Percentiles rank a stretch among this genome's conserved stretches.
phyloP scores from a whole-genome alignment of 2,329 filamentous ascomycete species.

The Hortaea werneckii region DNA sequence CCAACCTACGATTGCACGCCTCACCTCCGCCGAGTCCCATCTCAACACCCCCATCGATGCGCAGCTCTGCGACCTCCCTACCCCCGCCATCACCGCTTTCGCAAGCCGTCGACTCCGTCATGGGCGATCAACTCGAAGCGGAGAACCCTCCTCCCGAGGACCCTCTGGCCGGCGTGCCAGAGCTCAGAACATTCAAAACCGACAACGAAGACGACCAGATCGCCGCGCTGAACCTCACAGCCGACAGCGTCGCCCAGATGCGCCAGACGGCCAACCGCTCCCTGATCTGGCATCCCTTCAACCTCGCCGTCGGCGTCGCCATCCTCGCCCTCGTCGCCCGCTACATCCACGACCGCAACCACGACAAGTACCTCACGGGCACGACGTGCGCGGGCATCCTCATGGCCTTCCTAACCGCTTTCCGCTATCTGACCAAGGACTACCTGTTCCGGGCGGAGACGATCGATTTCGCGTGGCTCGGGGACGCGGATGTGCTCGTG shows the following conservation, averaged over 20 bases:
- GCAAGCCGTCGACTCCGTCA: conserved; percentile 20
- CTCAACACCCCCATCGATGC: conserved; percentile 52
- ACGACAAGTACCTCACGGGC: conserved; percentile 45
- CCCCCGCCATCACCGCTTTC: conserved; percentile 39
- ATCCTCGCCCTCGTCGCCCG: conserved; percentile 31
- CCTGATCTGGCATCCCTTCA: conserved; percentile 52
- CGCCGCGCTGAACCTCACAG: conserved; percentile 60
- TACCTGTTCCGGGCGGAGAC: conserved; percentile 56
- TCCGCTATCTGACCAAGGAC: conserved; percentile 49
- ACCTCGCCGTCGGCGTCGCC: conserved; percentile 29
- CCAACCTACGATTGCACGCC: conserved; percentile 60
- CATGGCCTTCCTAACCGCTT: conserved; percentile 52
- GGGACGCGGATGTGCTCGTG: conserved; percentile 42
- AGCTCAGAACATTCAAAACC: conserved; percentile 50
- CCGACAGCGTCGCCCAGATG: conserved; percentile 76
- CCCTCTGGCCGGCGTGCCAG: conserved; percentile 47
- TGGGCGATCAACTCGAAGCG: conserved; percentile 6
- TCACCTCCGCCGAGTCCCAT: conserved; percentile 52
- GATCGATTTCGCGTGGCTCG: conserved; percentile 54
- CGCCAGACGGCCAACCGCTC: conserved; percentile 55
- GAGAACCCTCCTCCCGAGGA: conserved; percentile 10
- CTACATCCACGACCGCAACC: conserved; percentile 29
- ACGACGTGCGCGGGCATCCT: conserved; percentile 51
- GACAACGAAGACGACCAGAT: conserved; percentile 49
- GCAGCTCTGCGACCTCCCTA: conserved; percentile 37